Evolutionary conservation across 306 rosid species (phyloP), one percentile per base, ranked within the genome.

Genomic region (Albizia julibrissin): DNA sequence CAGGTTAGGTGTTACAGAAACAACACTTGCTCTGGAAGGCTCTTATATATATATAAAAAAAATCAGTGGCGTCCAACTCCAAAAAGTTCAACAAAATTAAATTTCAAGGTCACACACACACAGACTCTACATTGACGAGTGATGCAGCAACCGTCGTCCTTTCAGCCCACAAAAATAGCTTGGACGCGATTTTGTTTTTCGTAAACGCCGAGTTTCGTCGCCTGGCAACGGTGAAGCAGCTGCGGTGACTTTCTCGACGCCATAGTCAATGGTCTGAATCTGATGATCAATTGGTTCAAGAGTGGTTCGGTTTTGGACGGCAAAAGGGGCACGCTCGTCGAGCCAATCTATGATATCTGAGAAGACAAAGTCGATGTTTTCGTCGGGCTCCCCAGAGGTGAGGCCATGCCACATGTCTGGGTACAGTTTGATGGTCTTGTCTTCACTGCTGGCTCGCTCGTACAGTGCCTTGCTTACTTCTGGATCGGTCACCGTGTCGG

Each of bases 401-500:
- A 95, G 58, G 43, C 87, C 94, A 73, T 95, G 97, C 98, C 99
- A 93, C 99, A 95, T 93, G 85, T 90, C 98, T 0, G 89, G 88
- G 77, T 93, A 95, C 74, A 95, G 10, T 77, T 87, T 91, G 7
- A 95, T 84, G 70, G 94, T 92, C 89, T 93, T 95, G 93, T 95
- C 99, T 47, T 1, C 31, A 76, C 97, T 93, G 81, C 94, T 76
- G 10, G 98, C 93, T 80, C 69, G 81, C 34, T 92, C 87, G 79
- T 92, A 87, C 22, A 95, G 66, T 68, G 86, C 87, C 80, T 79
- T 90, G 89, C 98, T 93, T 27, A 90, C 87, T 87, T 93, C 94
- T 39, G 97, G 99, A 85, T 95, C 99, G 24, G 97, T 93, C n/a
- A 95, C 94, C 58, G 43, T 92, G 72, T 93, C 99, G n/a, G 89